Base-by-base conservation (phyloP, 345 rosid species). In the Raphanus sativus region DNA sequence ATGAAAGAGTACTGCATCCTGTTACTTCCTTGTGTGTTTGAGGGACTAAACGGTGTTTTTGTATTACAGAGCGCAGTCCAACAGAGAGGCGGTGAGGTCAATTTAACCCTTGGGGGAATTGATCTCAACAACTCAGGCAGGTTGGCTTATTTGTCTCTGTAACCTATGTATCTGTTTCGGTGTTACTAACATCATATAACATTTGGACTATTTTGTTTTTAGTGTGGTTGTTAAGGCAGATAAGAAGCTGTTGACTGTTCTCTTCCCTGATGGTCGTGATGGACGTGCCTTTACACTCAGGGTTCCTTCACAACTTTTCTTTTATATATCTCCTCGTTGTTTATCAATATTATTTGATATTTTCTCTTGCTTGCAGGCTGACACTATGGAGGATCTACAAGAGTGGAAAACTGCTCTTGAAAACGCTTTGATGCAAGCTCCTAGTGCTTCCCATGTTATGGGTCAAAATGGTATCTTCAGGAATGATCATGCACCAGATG, bases 41-140 rank as follows among this genome's bases (percentile, higher is more conserved):
- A 48, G 54, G 54, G 17, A n/a, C 54, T 48, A 48, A 48, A 13
- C 13, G 54, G 50, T 42, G 50, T 60, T 66, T n/a, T 64, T 25
- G 13, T 75, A n/a, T 65, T 81, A 73, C 89, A 87, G 96, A 90
- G 80, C 76, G 89, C 86, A 72, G 72, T 77, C 55, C 86, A 89
- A 69, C 93, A 87, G 81, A 89, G 70, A 67, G 90, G 91, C 55
- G 64, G 86, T 87, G 96, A 90, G 86, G 90, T 86, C 52, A 89
- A 89, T 81, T 81, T 90, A 77, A 93, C 89, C 32, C 91, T 90
- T 56, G 96, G 96, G 71, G 93, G 96, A 72, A 90, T 96, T 84
- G 99, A 96, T 83, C 99, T 95, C 91, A 91, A 95, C 98, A 95
- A 87, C 86, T 91, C 99, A 93, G 99, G 99, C 97, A 95, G 99